Conservation (phyloP, 495 filamentous ascomycete genomes). For the Talaromyces wortmannii region DNA sequence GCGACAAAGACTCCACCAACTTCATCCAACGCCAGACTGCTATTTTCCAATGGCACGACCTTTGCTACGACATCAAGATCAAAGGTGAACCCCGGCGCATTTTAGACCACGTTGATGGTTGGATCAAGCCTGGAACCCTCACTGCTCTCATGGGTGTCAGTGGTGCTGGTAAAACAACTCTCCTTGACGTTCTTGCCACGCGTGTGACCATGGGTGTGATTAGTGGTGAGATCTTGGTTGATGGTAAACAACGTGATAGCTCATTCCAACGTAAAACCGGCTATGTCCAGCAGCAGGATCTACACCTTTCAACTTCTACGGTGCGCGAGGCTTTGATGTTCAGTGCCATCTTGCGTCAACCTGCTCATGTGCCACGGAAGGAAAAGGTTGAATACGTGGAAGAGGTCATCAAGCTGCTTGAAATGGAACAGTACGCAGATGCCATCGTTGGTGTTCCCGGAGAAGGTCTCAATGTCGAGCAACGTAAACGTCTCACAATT, state of each 20-base stretch:
- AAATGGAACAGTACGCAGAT: slow-evolving; percentile 84
- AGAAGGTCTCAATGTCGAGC: slow-evolving; percentile 87
- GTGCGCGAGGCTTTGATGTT: slow-evolving; percentile 79
- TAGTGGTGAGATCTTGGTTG: slow-evolving; percentile 77
- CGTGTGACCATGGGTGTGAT: slow-evolving; percentile 84
- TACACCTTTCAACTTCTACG: slow-evolving; percentile 77
- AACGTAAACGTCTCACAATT: slow-evolving; percentile 80
- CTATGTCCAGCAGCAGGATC: slow-evolving; percentile 90
- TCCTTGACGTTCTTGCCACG: slow-evolving; percentile 44
- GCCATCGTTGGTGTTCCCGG: slow-evolving; percentile 83
- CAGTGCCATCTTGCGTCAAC: slow-evolving; percentile 78
- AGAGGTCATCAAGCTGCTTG: slow-evolving; percentile 82
- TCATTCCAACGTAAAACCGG: slow-evolving; percentile 89
- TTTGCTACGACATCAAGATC: slow-evolving; percentile 86
- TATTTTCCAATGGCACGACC: slow-evolving; percentile 81
- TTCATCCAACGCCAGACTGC: slow-evolving; percentile 53
- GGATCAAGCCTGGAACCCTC: slow-evolving; percentile 85
- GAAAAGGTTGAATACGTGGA: slow-evolving; percentile 87
- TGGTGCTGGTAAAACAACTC: slow-evolving; percentile 55
- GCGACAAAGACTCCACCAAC: slow-evolving; percentile 38
- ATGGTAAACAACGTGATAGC: slow-evolving; percentile 63
- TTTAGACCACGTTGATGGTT: slow-evolving; percentile 78
- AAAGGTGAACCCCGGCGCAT: slow-evolving; percentile 69
- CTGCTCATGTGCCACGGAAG: slow-evolving; percentile 52
- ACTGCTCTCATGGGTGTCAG: slow-evolving; percentile 78